Evolutionary conservation across 768 basidiomycete genomes (phyloP).

Genomic region (Lactarius hengduanensis): DNA sequence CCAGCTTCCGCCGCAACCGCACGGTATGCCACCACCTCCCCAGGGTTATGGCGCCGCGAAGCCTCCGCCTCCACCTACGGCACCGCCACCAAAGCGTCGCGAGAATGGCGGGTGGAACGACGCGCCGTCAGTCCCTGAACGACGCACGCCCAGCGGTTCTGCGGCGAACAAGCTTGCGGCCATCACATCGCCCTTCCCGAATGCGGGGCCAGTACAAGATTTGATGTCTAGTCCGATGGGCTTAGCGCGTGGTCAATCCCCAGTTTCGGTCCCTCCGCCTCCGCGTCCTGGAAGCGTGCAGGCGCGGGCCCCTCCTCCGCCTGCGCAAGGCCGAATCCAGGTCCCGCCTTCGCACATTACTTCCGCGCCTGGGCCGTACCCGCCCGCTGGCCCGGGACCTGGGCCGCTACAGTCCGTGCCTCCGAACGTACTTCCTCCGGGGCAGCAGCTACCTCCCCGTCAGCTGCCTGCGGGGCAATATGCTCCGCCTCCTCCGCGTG

Average conservation of each 20-base stretch:
- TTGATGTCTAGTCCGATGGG: conserved; percentile 28
- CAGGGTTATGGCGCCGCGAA: conserved; percentile 40
- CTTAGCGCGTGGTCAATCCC: conserved; percentile 39
- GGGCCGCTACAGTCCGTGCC: conserved; percentile 4
- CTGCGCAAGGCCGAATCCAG: conserved; percentile 15
- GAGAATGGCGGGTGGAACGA: conserved; percentile 93
- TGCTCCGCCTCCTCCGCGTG: conserved; percentile 35
- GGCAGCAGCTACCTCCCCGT: conserved; percentile 28
- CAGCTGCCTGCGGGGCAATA: conserved; percentile 42
- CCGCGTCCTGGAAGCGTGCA: conserved; percentile 58
- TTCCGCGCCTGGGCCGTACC: conserved; percentile 14
- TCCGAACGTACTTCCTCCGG: conserved; percentile 20
- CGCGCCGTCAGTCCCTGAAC: conserved; percentile 55
- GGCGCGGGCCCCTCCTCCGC: conserved; percentile 31
- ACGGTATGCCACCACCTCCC: conserved; percentile 45
- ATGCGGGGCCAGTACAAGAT: conserved; percentile 41
- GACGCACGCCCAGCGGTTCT: conserved; percentile 52
- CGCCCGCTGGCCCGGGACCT: conserved; percentile 4
- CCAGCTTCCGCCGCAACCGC: conserved; percentile 38
- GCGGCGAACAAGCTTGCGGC: conserved; percentile 57
- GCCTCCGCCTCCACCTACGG: conserved; percentile 53
- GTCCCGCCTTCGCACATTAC: conserved; percentile 16
- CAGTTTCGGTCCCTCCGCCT: conserved; percentile 50
- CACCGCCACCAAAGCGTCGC: conserved; percentile 46
- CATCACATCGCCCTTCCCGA: conserved; percentile 89